Conservation (phyloP, 108 stramenopile species). For the Epipyxis sp. region DNA sequence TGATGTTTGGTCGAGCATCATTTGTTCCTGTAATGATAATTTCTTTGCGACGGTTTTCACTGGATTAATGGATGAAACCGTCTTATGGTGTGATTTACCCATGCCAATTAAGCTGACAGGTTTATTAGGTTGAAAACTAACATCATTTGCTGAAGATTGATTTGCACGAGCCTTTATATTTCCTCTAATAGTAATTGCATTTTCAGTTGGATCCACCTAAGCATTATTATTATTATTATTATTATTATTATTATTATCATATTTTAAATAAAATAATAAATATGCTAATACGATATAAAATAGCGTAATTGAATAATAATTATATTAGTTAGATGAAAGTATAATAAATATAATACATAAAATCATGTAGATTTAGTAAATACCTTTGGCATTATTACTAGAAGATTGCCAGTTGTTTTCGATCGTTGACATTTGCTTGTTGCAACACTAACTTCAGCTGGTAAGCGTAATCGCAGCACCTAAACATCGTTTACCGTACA, state of each 20-base stretch:
- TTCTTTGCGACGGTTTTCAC: not conserved
- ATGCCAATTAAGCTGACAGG: not conserved
- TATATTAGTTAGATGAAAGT: too few relatives aligned
- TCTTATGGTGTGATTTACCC: not conserved
- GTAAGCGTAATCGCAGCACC: constrained; percentile 61
- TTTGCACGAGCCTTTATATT: not conserved
- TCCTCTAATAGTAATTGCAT: constrained; percentile 37
- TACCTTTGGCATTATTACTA: constrained; percentile 72
- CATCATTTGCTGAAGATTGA: not conserved
- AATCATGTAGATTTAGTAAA: too few relatives aligned
- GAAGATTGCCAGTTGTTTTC: constrained; percentile 67
- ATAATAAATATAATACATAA: too few relatives aligned
- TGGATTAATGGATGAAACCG: not conserved
- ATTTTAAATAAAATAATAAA: too few relatives aligned
- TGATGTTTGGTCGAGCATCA: constrained; percentile 2
- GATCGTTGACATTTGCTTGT: constrained; percentile 59
- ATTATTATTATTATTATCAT: too few relatives aligned
- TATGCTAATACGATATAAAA: too few relatives aligned
- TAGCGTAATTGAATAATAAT: too few relatives aligned
- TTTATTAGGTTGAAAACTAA: not conserved
- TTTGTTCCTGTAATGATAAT: not conserved
- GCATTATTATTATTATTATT: too few relatives aligned
- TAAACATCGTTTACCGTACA: too few relatives aligned
- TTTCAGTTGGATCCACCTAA: constrained; percentile 49
- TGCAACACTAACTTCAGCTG: constrained; percentile 63